Evolutionary conservation across 371 early-diverging fungal genomes (phyloP).

Genomic region (Umbelopsis sp.): DNA sequence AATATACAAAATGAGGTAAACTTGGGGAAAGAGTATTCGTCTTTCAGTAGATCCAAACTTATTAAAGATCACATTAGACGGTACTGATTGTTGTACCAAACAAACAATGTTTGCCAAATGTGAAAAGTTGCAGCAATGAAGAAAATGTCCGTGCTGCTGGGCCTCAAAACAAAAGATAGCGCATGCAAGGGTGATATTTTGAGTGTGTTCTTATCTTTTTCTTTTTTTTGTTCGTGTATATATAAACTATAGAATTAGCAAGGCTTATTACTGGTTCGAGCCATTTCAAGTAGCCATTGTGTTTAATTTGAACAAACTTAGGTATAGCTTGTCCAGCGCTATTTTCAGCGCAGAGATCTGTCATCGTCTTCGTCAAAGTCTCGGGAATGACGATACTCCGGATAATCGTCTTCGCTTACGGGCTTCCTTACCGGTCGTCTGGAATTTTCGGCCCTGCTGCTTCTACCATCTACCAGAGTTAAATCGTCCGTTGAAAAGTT

Average conservation of each 20-base stretch:
- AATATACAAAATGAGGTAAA: too few species aligned
- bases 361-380: constrained; percentile 2
- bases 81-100: too few species aligned
- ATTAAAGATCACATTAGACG: too few species aligned
- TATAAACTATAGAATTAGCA: background rate
- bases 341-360: background rate
- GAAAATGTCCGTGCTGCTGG: too few species aligned
- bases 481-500: constrained; percentile 12
- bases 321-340: background rate
- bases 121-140: too few species aligned
- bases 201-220: too few species aligned
- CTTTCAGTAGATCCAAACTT: too few species aligned
- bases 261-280: background rate
- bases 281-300: background rate
- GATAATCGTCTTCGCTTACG: constrained; percentile 1
- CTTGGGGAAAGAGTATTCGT: too few species aligned
- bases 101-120: too few species aligned
- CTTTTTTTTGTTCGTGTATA: too few species aligned
- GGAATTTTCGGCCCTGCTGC: background rate
- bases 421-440: background rate
- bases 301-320: background rate
- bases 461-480: constrained; percentile 7
- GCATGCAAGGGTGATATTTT: too few species aligned
- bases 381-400: background rate
- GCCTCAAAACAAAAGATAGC: too few species aligned